Evolutionary conservation across 345 rosid genomes (phyloP), one percentile per base, ranked within the genome.

Genomic region (Syzygium aqueum): DNA sequence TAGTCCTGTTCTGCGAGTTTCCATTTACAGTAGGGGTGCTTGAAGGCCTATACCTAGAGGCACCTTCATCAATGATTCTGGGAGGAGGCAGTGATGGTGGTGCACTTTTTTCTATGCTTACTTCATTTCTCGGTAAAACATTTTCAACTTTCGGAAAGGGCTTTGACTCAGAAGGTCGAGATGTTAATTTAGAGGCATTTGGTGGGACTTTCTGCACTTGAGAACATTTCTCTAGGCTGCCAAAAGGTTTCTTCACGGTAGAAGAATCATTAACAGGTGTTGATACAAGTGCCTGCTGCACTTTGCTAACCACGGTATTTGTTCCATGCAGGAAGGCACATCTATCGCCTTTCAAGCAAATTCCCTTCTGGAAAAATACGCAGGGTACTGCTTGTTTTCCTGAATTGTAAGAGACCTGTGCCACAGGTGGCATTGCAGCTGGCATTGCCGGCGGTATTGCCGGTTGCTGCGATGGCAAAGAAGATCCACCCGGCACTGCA

Each of bases 281-380:
- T 80, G 92, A 65, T 57, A 88, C 91, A 1, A 86, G 85, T 3
- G 91, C 89, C 84, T 91, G 96, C 50, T 87, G 88, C 59, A 54
- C 88, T 86, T 93, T 96, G 87, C 86, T 90, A 67, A 57, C 88
- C 8, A 89, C 51, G 22, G 93, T 88, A 92, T 85, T 91, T n/a
- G 95, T 90, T 49, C 94, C 93, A 84, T 97, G 99, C 89, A 90
- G 87, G 92, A 95, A 97, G 28, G 97, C 92, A 88, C 99, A 97
- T 92, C 87, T 93, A 86, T 97, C 98, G 53, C 98, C 99, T 94
- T 94, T 97, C 86, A 92, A 65, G 90, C 99, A 97, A 88, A 90
- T 86, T 17, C 99, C 99, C 91, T 96, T 95, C 77, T 91, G 97
- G 89, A 93, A 95, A 91, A 95, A 97, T 80, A 95, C 88, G 90